These are phyloP conservation scores for Bolboschoenus planiculmis DNA, from an alignment of 176 grass and related monocot genomes.

Conservation along the genomic window DNA sequence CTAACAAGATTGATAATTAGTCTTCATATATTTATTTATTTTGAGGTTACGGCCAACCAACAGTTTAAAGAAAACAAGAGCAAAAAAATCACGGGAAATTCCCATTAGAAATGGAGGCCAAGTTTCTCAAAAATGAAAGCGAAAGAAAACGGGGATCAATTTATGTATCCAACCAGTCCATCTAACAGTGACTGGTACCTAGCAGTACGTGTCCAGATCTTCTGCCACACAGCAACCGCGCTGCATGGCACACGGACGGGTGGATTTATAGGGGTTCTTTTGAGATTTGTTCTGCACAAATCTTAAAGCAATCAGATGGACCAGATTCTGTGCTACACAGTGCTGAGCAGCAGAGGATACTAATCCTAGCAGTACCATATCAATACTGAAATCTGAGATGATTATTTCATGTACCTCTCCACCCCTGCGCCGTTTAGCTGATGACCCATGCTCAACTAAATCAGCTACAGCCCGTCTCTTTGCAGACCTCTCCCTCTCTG, in stretches of 20 bases:
- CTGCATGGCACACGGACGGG: no score
- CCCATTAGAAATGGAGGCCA: neutral
- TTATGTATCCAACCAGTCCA: neutral
- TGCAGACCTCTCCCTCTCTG: constrained; percentile 50
- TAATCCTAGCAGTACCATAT: neutral
- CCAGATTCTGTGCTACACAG: no score
- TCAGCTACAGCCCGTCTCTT: constrained; percentile 53
- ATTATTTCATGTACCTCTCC: constrained; percentile 58
- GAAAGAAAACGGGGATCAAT: neutral
- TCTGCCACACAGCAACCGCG: no score
- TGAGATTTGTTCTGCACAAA: no score
- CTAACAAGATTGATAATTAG: constrained; percentile 31
- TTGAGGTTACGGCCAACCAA: neutral
- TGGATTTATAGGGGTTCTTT: no score
- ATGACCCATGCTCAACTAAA: constrained; percentile 35
- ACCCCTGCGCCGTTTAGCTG: constrained; percentile 68
- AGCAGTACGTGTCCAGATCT: no score
- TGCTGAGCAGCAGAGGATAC: no score
- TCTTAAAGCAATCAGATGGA: no score
- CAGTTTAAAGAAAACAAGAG: neutral
- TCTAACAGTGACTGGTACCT: neutral
- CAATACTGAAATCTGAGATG: neutral
- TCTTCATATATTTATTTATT: neutral
- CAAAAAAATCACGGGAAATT: neutral
- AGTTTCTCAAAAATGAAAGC: neutral